Base-by-base conservation (phyloP, 1,139 yeast species). In the Blastobotrys elegans region DNA sequence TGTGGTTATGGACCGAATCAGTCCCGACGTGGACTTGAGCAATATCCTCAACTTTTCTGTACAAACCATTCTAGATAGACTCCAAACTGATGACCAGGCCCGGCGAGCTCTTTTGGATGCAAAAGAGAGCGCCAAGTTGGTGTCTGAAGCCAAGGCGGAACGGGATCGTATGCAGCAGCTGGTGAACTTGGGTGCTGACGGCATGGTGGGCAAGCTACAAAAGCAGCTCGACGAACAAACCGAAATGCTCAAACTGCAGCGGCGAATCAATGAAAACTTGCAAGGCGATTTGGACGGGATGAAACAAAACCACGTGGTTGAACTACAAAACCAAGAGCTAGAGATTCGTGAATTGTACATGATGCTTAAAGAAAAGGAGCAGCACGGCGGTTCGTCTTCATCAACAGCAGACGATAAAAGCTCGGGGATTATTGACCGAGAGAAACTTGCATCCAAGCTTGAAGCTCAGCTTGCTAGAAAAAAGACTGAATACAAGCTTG, bases 71-170 rank as follows among this genome's bases (percentile, higher is more conserved):
- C 75, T 80, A 52, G 80, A 88, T 46, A 77, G 89, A n/a, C 75
- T 90, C 65, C 83, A 83, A 56, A 87, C 96, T 0, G 98, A 92
- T 65, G 96, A 89, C 52, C 85, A 84, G 65, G 96, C 96, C 18
- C 73, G 85, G 47, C 75, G 83, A 50, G 95, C 96, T 0, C 71
- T 84, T 47, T 67, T 76, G 40, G 97, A 90, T 55, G 82, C 84
- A 16, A 81, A 82, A 54, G 81, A 77, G 26, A 76, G 83, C 39
- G 77, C 78, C 41, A 81, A 79, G 57, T 73, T 76, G 37, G 85
- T 87, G 0, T 95, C 85, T 57, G 89, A 84, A 58, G 86, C 95
- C 6, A 76, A 79, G 36, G 94, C 95, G 1, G 97, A 90, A 63
- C 75, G 94, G 48, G 96, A 88, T 58, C 82, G 81, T 40, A 74